Base-by-base conservation (phyloP, 2,329 filamentous ascomycete species). In the Ophiocordyceps camponoti-saundersi region DNA sequence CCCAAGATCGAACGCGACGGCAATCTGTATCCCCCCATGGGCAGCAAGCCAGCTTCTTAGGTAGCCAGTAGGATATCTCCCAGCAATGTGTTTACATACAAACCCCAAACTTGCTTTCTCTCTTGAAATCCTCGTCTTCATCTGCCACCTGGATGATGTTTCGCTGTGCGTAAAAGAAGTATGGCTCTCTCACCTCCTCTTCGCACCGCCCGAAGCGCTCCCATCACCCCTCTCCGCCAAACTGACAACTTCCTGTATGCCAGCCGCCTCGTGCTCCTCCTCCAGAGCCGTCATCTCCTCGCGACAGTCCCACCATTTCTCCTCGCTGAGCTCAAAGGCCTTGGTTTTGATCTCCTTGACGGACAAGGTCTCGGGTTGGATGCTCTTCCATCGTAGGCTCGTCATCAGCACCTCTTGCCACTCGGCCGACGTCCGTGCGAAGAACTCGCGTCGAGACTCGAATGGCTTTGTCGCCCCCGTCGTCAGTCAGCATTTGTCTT, bases 251-350 rank as follows among this genome's bases (percentile, higher is more conserved):
- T 96, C 92, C 16, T 88, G 85, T 62, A 96, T 95, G 11, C 92
- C 89, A 32, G 88, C 86, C 44, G 85, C 89, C 64, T 95, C 90
- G 68, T 96, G 88, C 67, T 95, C 90, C 64, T 95, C 90, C 65
- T 98, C 92, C 58, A 96, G 65, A 7, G 79, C 83, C 47, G 81
- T 83, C 53, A 98, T 85, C 66, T 96, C 90, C 67, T 98, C 92
- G 56, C 92, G 77, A 60, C 83, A 88, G 70, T 95, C 92, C 92
- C 92, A 98, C 92, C 92, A 98, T 63, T 94, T 95, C 66, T 89
- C 85, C 64, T 98, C 92, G 40, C 89, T 89, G 52, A 87, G 73
- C 59, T 87, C 82, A 61, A 95, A 98, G 1, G 88, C 92, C 60
- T 79, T 80, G 57, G 89, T 83, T 62, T 94, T 88, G 57, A 96